Evolutionary conservation across 176 grass and related monocot genomes (phyloP), one percentile per base, ranked within the genome.

Genomic region (Areca catechu): DNA sequence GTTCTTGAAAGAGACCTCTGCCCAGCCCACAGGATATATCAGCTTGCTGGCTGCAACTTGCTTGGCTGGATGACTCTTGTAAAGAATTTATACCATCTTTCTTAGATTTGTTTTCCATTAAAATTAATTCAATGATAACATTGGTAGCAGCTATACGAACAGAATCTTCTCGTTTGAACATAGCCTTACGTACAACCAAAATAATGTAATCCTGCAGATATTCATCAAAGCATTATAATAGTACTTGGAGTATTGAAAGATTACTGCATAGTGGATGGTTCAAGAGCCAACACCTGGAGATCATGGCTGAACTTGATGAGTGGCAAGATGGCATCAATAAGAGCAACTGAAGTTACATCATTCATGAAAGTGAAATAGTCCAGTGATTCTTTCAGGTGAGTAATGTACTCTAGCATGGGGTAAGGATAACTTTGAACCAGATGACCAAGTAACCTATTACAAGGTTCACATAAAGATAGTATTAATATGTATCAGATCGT

Each of bases 331-430:
- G 85, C 84, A 76, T 66, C 82, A 51, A 89, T 75, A 15, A 95
- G 63, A 71, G 58, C 72, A 37, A 66, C 69, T 5, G 90, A 84
- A 77, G 66, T 83, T 81, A 66, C 78, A 60, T 86, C 76, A 75
- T 83, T 78, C 90, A 95, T 76, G 60, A 80, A 83, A 56, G 82
- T 22, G 64, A 95, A 95, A 67, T 95, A 86, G 67, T 95, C 82
- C 62, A 95, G 66, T 25, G 86, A 70, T 67, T 95, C 90, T 70
- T 95, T 95, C 63, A 95, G 52, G 55, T 89, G 85, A 66, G 82
- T 74, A 73, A 83, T 57, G 54, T 83, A 79, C 54, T 80, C 65
- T 49, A 86, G 76, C 69, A 95, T 89, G 49, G 79, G 74, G 70
- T 81, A 79, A 50, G 76, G 76, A 60, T 83, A 78, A 24, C 66